Conservation (phyloP, 2,329 filamentous ascomycete species). For the Clathrospora elynae region DNA sequence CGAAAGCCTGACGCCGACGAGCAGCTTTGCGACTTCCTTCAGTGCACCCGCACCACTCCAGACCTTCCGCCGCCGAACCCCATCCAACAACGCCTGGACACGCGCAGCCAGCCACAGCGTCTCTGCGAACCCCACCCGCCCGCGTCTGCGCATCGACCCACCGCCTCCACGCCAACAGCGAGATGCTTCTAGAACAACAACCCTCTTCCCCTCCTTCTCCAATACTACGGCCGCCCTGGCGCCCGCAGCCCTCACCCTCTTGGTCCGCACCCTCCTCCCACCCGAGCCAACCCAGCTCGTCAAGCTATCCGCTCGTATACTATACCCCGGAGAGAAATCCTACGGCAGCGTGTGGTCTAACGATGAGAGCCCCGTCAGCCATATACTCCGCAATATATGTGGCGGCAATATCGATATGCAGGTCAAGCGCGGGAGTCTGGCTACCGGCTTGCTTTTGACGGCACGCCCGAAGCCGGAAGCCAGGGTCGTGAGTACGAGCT, state of each 20-base stretch:
- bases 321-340: constrained; percentile 47
- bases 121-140: constrained; percentile 14
- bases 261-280: constrained; percentile 43
- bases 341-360: constrained; percentile 50
- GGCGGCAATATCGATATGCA: constrained; percentile 44
- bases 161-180: constrained; percentile 3
- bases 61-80: constrained; percentile 7
- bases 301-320: constrained; percentile 48
- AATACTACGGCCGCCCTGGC: constrained; percentile 23
- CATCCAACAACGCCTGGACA: constrained; percentile 1
- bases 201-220: constrained; percentile 20
- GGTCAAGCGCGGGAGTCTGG: constrained; percentile 22
- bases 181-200: not conserved
- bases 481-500: constrained; percentile 31
- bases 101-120: constrained; percentile 4
- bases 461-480: constrained; percentile 23
- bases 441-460: constrained; percentile 20
- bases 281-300: constrained; percentile 24
- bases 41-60: constrained; percentile 2
- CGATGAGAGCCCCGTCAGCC: constrained; percentile 44
- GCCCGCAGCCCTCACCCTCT: constrained; percentile 36
- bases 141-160: constrained; percentile 25
- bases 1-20: constrained; percentile 20
- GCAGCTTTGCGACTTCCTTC: constrained; percentile 22
- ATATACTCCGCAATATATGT: constrained; percentile 47